Evolutionary conservation across 2,329 filamentous ascomycete genomes (phyloP).

Genomic region (Aspergillus uvarum): DNA sequence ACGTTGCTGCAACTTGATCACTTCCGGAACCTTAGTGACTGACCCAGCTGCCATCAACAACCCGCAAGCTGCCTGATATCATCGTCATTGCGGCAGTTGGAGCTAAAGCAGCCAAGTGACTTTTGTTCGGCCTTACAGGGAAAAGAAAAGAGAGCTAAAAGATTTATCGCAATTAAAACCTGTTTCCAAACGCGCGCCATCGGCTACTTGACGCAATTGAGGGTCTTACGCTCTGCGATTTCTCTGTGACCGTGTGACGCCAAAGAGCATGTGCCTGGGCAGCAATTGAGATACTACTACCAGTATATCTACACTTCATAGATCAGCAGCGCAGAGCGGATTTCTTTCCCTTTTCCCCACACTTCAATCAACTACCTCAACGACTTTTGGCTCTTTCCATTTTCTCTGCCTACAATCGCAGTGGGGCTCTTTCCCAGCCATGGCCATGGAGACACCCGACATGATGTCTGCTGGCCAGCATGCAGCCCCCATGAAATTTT

Average conservation of each 20-base stretch:
- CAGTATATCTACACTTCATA: neutral
- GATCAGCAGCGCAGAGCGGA: neutral
- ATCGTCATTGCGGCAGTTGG: neutral
- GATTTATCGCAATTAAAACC: neutral
- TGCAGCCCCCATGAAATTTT: constrained; percentile 47
- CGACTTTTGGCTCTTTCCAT: neutral
- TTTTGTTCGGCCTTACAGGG: neutral
- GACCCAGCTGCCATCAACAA: neutral
- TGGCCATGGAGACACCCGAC: constrained; percentile 26
- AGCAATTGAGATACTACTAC: neutral
- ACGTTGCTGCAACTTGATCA: neutral
- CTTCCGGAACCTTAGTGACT: neutral
- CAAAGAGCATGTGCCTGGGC: neutral
- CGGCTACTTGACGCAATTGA: neutral
- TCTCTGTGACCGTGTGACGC: neutral
- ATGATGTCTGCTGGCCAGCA: constrained; percentile 13
- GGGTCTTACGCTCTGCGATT: neutral
- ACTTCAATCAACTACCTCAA: too few species aligned
- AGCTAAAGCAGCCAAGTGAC: neutral
- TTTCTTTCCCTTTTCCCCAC: neutral
- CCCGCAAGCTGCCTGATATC: neutral
- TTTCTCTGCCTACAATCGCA: neutral
- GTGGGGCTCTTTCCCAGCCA: neutral
- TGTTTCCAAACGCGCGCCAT: neutral
- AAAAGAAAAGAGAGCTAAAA: constrained; percentile 5